phyloP scores from a whole-genome alignment of 1,139 yeast species.

The Torulaspora globosa region DNA sequence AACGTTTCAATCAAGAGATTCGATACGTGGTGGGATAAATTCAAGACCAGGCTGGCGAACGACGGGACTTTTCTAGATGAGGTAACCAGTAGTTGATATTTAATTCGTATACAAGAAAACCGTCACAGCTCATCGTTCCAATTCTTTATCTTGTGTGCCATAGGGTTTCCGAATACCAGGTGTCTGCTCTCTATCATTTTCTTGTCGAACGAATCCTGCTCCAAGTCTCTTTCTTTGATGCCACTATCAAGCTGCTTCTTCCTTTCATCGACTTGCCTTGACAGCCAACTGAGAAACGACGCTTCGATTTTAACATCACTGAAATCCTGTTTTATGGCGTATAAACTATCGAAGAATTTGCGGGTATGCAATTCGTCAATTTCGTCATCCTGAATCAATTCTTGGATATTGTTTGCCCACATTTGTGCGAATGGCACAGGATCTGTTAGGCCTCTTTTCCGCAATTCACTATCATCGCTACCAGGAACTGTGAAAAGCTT shows the following conservation, averaged over 20 bases:
- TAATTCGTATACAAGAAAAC: slow-evolving; percentile 1
- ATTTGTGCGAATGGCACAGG: slow-evolving; percentile 16
- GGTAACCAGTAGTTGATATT: slow-evolving; percentile 29
- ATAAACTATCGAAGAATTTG: slow-evolving; percentile 44
- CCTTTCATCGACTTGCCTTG: slow-evolving; percentile 46
- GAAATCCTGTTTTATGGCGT: slow-evolving; percentile 35
- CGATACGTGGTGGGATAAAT: slow-evolving; percentile 96
- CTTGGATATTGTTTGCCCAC: slow-evolving; percentile 30
- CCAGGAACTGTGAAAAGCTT: slow-evolving; percentile 15
- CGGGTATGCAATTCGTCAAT: slow-evolving; percentile 43
- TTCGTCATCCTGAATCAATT: slow-evolving; percentile 29
- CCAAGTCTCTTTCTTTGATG: slow-evolving; percentile 29
- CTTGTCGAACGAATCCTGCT: slow-evolving; percentile 42
- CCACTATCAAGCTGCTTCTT: slow-evolving; percentile 31
- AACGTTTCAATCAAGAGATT: slow-evolving; percentile 84
- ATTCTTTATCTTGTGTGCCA: slow-evolving; percentile 44
- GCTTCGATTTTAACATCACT: slow-evolving; percentile 32
- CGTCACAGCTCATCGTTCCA: slow-evolving; percentile 27
- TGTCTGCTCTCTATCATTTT: slow-evolving; percentile 60
- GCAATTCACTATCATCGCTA: slow-evolving; percentile 2
- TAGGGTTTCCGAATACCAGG: slow-evolving; percentile 72
- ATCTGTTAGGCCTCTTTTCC: slow-evolving; percentile 15
- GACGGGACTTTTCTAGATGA: slow-evolving; percentile 78
- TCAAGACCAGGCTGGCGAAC: slow-evolving; percentile 63
- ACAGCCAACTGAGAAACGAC: slow-evolving; percentile 59